Conservation (phyloP, 192 early-diverging fungal species). For the Fimicolochytrium jonesii region DNA sequence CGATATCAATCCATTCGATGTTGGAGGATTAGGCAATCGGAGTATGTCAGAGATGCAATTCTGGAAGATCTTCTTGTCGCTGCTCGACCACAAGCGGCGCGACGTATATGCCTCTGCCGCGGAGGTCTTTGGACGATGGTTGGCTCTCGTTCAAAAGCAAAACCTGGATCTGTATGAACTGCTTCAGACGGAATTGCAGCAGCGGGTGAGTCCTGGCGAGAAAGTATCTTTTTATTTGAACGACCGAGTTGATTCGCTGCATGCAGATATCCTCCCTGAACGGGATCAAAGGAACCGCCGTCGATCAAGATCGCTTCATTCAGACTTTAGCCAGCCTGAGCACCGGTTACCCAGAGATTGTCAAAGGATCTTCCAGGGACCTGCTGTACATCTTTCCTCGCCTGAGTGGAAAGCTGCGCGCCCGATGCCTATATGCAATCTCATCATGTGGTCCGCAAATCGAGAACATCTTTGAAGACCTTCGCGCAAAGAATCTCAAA, state of each 20-base stretch:
- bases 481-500: slow-evolving; percentile 49
- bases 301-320: slow-evolving; percentile 30
- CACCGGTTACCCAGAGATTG: slow-evolving; percentile 24
- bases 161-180: too few species aligned
- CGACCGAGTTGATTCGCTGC: too few species aligned
- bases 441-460: slow-evolving; percentile 44
- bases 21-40: slow-evolving; percentile 12
- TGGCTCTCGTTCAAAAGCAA: not conserved
- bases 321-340: slow-evolving; percentile 34
- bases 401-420: slow-evolving; percentile 40
- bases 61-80: not conserved
- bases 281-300: not conserved
- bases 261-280: not conserved
- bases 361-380: slow-evolving; percentile 19
- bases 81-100: slow-evolving; percentile 31
- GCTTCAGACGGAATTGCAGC: too few species aligned
- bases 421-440: slow-evolving; percentile 51
- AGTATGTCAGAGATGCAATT: slow-evolving; percentile 23
- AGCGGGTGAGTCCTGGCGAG: too few species aligned
- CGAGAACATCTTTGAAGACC: slow-evolving; percentile 49
- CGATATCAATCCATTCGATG: slow-evolving; percentile 28
- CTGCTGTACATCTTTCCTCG: slow-evolving; percentile 51
- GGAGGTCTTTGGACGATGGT: slow-evolving; percentile 40
- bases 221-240: too few species aligned
- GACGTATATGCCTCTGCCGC: slow-evolving; percentile 51